Conservation (phyloP, 108 stramenopile species). For the Cyclostephanos tholiformis region DNA sequence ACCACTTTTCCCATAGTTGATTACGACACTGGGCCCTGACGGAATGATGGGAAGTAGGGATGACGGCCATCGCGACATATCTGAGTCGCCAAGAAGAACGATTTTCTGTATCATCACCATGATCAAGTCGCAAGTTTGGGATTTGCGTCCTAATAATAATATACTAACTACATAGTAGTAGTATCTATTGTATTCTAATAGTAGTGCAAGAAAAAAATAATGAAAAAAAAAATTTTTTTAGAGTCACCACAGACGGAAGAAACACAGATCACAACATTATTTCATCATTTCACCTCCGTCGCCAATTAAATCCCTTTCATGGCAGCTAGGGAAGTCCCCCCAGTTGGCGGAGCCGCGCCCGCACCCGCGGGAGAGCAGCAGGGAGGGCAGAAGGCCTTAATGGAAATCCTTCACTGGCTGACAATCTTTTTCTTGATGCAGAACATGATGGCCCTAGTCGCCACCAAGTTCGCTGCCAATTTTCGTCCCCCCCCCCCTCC, state of each 20-base stretch:
- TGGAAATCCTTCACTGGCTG: conserved; percentile 21
- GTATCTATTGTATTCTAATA: too few species aligned
- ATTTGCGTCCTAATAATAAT: too few species aligned
- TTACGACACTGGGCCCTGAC: conserved; percentile 18
- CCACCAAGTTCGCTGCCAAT: conserved; percentile 15
- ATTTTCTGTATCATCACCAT: too few species aligned
- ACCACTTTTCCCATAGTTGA: conserved; percentile 46
- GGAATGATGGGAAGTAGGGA: conserved; percentile 42
- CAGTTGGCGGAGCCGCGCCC: neutral
- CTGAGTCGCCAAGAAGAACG: conserved; percentile 69
- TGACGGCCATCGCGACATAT: conserved; percentile 74
- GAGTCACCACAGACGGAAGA: too few species aligned
- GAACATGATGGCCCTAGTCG: conserved; percentile 12
- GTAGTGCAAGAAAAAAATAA: too few species aligned
- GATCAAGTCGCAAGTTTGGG: too few species aligned
- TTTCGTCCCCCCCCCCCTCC: neutral
- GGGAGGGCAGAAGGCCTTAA: neutral
- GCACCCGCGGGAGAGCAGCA: neutral
- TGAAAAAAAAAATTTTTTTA: too few species aligned
- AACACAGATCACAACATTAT: too few species aligned
- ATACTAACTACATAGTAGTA: too few species aligned
- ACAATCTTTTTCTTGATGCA: conserved; percentile 36
- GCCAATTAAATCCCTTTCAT: neutral
- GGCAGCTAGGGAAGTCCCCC: neutral
- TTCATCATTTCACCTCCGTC: too few species aligned